phyloP scores from a whole-genome alignment of 306 rosid species.

The Fagus sylvatica region DNA sequence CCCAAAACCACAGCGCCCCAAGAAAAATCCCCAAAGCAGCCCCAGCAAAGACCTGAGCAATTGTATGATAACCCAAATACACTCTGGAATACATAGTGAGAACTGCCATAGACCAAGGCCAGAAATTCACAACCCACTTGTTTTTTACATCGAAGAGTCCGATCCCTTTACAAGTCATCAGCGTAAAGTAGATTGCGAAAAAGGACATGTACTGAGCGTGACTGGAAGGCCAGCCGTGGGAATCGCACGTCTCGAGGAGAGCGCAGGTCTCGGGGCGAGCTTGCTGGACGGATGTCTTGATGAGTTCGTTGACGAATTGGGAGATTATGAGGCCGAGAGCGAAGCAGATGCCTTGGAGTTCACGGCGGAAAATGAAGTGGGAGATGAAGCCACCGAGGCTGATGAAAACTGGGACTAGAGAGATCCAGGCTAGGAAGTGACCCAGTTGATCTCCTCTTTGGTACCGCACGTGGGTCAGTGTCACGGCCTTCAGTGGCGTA shows the following conservation, averaged over 20 bases:
- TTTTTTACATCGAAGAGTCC: slow-evolving; percentile 39
- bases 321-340: slow-evolving; percentile 65
- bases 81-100: slow-evolving; percentile 77
- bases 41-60: slow-evolving; percentile 88
- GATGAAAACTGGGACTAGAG: slow-evolving; percentile 85
- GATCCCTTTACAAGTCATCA: slow-evolving; percentile 39
- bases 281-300: slow-evolving; percentile 75
- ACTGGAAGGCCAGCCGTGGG: slow-evolving; percentile 98
- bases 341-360: slow-evolving; percentile 86
- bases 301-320: slow-evolving; percentile 67
- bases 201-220: slow-evolving; percentile 93
- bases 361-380: slow-evolving; percentile 95
- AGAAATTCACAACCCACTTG: slow-evolving; percentile 29
- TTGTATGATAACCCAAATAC: slow-evolving; percentile 80
- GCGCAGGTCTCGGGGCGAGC: slow-evolving; percentile 79
- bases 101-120: slow-evolving; percentile 62
- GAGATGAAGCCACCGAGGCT: slow-evolving; percentile 77
- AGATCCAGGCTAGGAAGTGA: slow-evolving; percentile 81
- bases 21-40: slow-evolving; percentile 63
- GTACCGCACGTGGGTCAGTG: slow-evolving; percentile 80
- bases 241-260: slow-evolving; percentile 81
- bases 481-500: slow-evolving; percentile 63
- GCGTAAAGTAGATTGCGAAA: slow-evolving; percentile 65
- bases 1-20: slow-evolving; percentile 81
- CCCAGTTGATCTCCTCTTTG: slow-evolving; percentile 70